Conservation (phyloP, 331 rosid species). For the Rosa hybrid region DNA sequence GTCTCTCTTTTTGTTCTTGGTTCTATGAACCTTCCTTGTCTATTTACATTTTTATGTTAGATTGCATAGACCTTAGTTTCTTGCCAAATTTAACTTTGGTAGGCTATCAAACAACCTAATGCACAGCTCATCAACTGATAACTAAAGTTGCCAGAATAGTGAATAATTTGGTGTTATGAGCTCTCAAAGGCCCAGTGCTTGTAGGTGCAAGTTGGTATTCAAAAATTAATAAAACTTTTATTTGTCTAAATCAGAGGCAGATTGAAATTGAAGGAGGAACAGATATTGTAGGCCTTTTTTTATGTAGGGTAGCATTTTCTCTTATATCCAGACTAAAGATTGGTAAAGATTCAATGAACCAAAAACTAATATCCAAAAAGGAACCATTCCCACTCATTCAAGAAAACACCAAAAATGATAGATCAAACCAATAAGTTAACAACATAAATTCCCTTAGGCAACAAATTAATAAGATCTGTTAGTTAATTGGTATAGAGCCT, state of each 20-base stretch:
- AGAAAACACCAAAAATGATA: not conserved
- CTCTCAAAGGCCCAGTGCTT: not conserved
- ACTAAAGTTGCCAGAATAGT: not conserved
- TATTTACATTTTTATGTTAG: not conserved
- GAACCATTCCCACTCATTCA: not conserved
- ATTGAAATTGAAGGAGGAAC: not conserved
- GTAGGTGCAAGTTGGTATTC: conserved; percentile 3
- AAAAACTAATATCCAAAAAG: not conserved
- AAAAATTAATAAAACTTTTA: not conserved
- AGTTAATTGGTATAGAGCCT: not conserved
- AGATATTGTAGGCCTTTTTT: not conserved
- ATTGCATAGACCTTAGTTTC: not conserved
- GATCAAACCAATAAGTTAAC: not conserved
- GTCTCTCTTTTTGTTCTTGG: not conserved
- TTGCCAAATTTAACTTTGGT: not conserved
- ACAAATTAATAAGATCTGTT: not conserved
- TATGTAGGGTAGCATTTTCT: not conserved
- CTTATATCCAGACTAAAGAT: not conserved
- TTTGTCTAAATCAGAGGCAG: not conserved
- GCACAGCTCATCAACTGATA: conserved; percentile 6
- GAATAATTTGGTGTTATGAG: not conserved
- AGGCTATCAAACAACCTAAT: conserved; percentile 2
- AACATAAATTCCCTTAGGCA: not conserved
- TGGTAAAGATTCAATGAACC: not conserved
- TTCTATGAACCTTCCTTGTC: conserved; percentile 12